A percentile compares a stretch with the other conserved stretches of the same genome.
phyloP scores from a whole-genome alignment of 2,329 filamentous ascomycete genomes.

The Periconia digitata region DNA sequence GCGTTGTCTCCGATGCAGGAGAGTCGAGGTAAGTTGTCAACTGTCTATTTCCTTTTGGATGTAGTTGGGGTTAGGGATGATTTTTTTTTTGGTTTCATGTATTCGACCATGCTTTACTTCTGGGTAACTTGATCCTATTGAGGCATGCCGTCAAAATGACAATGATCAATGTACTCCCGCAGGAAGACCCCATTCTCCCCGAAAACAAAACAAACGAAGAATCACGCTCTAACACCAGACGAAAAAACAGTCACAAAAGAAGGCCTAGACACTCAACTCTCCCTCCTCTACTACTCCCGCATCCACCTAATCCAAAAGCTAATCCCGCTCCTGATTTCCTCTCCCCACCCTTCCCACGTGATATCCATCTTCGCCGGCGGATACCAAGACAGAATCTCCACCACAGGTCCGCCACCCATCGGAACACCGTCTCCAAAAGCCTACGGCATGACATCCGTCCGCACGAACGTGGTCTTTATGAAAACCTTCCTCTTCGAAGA shows the following conservation, averaged over 20 bases:
- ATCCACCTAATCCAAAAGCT: conserved; percentile 9
- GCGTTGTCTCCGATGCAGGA: conserved; percentile 22
- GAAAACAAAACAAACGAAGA: too few relatives aligned
- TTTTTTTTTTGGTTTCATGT: background rate
- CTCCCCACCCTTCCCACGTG: conserved; percentile 22
- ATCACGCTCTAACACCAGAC: too few relatives aligned
- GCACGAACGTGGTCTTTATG: conserved; percentile 35
- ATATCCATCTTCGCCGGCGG: conserved; percentile 40
- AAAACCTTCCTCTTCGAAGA: conserved; percentile 37
- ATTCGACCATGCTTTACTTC: too few relatives aligned
- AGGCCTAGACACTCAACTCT: conserved; percentile 9
- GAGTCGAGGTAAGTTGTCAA: background rate
- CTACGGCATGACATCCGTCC: conserved; percentile 30
- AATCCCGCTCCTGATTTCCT: conserved; percentile 2
- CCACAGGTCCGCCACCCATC: conserved; percentile 26
- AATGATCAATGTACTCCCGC: too few relatives aligned
- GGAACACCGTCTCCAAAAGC: conserved; percentile 18
- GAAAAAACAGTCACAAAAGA: conserved; percentile 7
- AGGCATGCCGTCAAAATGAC: too few relatives aligned
- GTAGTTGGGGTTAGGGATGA: background rate
- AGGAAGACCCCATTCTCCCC: too few relatives aligned
- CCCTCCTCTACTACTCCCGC: conserved; percentile 11
- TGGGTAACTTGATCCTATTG: too few relatives aligned
- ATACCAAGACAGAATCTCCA: conserved; percentile 27
- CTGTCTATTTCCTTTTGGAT: background rate